Conservation (phyloP, 2,329 filamentous ascomycete species). For the Aspergillus sp. region DNA sequence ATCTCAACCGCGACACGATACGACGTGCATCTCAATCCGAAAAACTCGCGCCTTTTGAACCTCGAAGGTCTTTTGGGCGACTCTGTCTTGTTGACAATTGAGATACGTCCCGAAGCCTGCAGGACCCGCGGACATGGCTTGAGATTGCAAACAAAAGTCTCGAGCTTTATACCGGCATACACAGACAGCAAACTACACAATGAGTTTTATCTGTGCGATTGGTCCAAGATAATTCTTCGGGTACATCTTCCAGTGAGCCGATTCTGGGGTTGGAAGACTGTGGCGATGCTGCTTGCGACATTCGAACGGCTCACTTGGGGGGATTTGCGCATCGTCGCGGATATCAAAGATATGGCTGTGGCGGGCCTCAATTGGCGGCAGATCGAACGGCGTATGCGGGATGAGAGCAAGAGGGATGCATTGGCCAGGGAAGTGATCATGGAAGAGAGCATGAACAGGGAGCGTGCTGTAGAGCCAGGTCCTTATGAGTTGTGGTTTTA, state of each 20-base stretch:
- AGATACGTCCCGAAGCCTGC: conserved; percentile 8
- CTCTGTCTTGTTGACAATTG: conserved; percentile 20
- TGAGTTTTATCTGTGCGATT: conserved; percentile 11
- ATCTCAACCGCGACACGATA: background rate
- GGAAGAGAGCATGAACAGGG: background rate
- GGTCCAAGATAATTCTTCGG: conserved; percentile 14
- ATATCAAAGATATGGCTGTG: conserved; percentile 10
- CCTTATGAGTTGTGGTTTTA: background rate
- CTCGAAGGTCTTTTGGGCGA: conserved; percentile 22
- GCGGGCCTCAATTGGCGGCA: conserved; percentile 19
- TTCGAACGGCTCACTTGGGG: conserved; percentile 16
- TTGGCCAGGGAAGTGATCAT: no score
- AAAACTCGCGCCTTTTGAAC: conserved; percentile 19
- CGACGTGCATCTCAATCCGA: conserved; percentile 10
- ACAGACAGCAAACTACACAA: conserved; percentile 16
- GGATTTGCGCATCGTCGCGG: conserved; percentile 17
- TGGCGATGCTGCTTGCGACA: conserved; percentile 21
- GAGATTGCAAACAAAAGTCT: conserved; percentile 12
- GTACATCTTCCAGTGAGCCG: conserved; percentile 18
- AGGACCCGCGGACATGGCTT: conserved; percentile 12
- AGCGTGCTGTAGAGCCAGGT: background rate
- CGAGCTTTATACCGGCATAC: conserved; percentile 12
- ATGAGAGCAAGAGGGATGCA: background rate
- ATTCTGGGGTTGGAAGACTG: conserved; percentile 20
- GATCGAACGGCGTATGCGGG: conserved; percentile 9